phyloP scores from a whole-genome alignment of 768 basidiomycete species.

The Tricholoma hemisulphureum region DNA sequence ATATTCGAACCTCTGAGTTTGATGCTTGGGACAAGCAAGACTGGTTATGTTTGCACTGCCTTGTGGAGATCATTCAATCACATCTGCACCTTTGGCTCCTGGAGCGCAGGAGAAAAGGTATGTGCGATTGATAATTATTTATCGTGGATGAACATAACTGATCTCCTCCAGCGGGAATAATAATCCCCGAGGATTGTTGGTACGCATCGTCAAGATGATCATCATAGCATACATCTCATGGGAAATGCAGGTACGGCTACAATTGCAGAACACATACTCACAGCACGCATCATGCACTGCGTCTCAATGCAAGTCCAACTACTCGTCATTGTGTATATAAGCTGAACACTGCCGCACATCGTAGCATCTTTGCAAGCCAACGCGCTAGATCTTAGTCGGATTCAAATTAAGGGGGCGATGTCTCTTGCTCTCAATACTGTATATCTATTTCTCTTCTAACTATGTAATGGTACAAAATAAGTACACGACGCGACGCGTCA shows the following conservation, averaged over 20 bases:
- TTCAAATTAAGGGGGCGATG: too few species aligned
- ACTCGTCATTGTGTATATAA: background rate
- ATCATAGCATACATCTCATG: background rate
- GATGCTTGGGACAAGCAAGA: slow-evolving; percentile 26
- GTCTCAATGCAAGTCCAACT: slow-evolving; percentile 23
- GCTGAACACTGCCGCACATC: background rate
- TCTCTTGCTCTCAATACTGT: too few species aligned
- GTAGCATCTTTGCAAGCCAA: slow-evolving; percentile 25
- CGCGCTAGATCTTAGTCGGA: too few species aligned
- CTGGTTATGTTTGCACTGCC: slow-evolving; percentile 31
- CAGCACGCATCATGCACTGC: slow-evolving; percentile 20
- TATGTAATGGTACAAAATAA: too few species aligned
- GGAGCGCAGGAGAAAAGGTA: slow-evolving; percentile 20
- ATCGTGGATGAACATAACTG: background rate
- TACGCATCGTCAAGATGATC: slow-evolving; percentile 5
- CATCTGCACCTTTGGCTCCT: slow-evolving; percentile 30
- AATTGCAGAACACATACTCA: slow-evolving; percentile 29
- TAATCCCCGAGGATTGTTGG: slow-evolving; percentile 27
- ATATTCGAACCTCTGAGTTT: slow-evolving; percentile 10
- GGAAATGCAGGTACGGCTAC: slow-evolving; percentile 30
- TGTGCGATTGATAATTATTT: background rate
- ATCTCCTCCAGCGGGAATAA: slow-evolving; percentile 6
- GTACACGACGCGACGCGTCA: too few species aligned
- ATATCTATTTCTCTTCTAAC: too few species aligned
- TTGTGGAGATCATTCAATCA: slow-evolving; percentile 20